phyloP scores from a whole-genome alignment of 2,329 filamentous ascomycete species.

The Hymenoscyphus fraxineus region DNA sequence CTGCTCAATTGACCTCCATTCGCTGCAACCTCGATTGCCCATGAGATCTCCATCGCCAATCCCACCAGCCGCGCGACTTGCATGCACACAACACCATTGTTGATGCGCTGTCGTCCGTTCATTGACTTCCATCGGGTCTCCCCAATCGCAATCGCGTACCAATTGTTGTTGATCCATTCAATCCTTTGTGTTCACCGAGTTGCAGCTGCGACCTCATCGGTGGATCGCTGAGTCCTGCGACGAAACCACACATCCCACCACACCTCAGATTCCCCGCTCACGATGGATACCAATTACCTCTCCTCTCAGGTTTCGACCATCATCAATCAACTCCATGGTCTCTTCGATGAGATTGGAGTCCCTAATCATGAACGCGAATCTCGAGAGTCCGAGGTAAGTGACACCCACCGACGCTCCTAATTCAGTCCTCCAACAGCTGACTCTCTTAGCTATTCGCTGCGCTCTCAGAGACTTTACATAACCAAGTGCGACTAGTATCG shows the following conservation, averaged over 20 bases:
- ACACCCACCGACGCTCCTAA: conserved; percentile 9
- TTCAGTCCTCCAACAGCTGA: conserved; percentile 28
- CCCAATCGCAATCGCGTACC: conserved; percentile 30
- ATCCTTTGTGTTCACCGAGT: conserved; percentile 1
- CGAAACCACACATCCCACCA: conserved; percentile 11
- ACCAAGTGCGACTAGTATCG: conserved; percentile 80
- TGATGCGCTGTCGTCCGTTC: conserved; percentile 25
- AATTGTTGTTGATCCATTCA: conserved; percentile 21
- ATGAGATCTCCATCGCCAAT: not conserved
- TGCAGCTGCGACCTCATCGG: not conserved
- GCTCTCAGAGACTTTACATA: conserved; percentile 86
- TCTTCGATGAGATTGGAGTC: conserved; percentile 98
- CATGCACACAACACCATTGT: conserved; percentile 17
- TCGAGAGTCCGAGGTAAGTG: conserved; percentile 78
- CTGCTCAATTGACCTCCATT: not conserved
- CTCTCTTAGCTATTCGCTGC: conserved; percentile 74
- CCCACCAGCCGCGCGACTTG: conserved; percentile 16
- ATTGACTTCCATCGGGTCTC: conserved; percentile 17
- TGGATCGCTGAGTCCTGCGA: conserved; percentile 4
- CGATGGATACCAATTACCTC: conserved; percentile 87
- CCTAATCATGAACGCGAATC: conserved; percentile 85
- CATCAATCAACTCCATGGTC: conserved; percentile 84
- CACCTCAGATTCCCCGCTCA: conserved; percentile 14
- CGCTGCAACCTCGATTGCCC: not conserved
- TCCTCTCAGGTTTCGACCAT: conserved; percentile 94